phyloP scores from a whole-genome alignment of 2,329 filamentous ascomycete genomes.

The Dendrostoma leiphaemia region DNA sequence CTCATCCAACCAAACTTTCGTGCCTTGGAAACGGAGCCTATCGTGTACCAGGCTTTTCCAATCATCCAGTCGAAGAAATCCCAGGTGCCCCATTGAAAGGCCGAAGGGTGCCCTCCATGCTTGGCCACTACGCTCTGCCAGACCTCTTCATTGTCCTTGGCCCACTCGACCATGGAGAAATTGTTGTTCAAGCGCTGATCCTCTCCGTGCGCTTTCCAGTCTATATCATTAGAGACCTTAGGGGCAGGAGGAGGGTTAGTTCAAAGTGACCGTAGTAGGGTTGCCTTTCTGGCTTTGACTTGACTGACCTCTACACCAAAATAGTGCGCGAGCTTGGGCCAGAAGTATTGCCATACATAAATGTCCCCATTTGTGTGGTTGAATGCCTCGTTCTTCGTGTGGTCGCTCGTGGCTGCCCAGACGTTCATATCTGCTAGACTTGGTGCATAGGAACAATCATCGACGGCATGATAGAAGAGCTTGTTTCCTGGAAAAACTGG shows the following conservation, averaged over 20 bases:
- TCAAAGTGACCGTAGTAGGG: not conserved
- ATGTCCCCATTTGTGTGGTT: conserved; percentile 28
- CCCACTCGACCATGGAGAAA: conserved; percentile 17
- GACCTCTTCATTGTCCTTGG: conserved; percentile 12
- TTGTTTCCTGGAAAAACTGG: conserved; percentile 27
- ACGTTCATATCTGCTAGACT: conserved; percentile 28
- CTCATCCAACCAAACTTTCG: conserved; percentile 18
- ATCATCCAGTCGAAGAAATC: conserved; percentile 17
- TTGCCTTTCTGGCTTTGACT: no score
- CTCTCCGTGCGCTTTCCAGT: conserved; percentile 10
- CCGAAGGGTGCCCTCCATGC: conserved; percentile 16
- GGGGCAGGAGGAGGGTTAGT: not conserved
- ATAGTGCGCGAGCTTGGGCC: conserved; percentile 22
- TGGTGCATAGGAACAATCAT: conserved; percentile 28
- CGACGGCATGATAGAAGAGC: conserved; percentile 27
- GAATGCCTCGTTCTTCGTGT: conserved; percentile 27
- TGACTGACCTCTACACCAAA: conserved; percentile 24
- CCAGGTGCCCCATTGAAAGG: conserved; percentile 21
- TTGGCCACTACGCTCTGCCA: conserved; percentile 18
- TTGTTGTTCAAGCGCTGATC: conserved; percentile 8
- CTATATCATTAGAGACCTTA: conserved; percentile 11
- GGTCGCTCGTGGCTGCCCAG: conserved; percentile 22
- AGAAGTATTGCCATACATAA: conserved; percentile 28
- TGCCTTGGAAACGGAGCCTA: conserved; percentile 14
- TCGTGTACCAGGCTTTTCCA: conserved; percentile 16